Conservation (phyloP, 768 basidiomycete genomes). For the Amanita jacksonii region DNA sequence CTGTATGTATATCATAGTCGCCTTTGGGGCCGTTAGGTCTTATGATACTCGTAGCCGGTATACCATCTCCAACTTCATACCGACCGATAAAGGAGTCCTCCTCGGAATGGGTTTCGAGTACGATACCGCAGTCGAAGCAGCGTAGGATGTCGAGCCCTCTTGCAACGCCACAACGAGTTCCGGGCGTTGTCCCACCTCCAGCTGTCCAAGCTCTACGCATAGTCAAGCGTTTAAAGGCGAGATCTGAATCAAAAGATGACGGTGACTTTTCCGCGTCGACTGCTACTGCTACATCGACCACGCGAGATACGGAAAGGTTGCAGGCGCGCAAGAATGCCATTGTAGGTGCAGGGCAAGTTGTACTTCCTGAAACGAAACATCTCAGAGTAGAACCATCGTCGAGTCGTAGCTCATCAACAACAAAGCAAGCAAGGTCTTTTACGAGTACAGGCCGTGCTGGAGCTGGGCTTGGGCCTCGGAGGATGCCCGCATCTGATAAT, state of each 20-base stretch:
- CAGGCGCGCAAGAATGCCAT: no score
- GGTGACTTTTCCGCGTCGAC: not conserved
- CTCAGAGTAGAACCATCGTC: not conserved
- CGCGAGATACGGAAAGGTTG: no score
- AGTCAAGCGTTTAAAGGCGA: conserved; percentile 29
- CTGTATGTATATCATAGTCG: no score
- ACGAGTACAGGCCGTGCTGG: conserved; percentile 10
- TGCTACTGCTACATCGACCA: no score
- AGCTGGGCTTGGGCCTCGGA: conserved; percentile 23
- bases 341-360: not conserved
- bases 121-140: not conserved
- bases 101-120: not conserved
- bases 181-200: conserved; percentile 20
- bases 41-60: not conserved
- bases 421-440: not conserved
- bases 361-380: not conserved
- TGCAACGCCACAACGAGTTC: conserved; percentile 9
- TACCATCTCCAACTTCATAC: conserved; percentile 1
- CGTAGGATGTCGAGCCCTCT: not conserved
- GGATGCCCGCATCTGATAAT: conserved; percentile 20
- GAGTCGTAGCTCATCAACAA: not conserved
- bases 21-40: no score
- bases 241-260: conserved; percentile 6
- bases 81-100: not conserved
- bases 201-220: conserved; percentile 37